Evolutionary conservation across 345 rosid species (phyloP).

Genomic region (Noccaea caerulescens): DNA sequence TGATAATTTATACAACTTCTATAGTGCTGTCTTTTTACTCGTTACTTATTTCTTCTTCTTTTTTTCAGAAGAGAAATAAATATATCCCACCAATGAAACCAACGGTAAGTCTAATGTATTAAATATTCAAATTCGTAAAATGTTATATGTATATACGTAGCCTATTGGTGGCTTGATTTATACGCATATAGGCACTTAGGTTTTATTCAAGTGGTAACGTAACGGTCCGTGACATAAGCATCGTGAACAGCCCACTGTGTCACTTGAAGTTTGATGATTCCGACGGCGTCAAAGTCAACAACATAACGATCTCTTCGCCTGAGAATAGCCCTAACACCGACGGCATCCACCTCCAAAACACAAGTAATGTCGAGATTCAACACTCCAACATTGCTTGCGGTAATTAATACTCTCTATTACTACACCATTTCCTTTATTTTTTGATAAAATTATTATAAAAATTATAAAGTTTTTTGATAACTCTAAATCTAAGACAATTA

Average conservation of each 20-base stretch:
- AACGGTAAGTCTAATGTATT: slow-evolving; percentile 54
- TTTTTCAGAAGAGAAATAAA: slow-evolving; percentile 57
- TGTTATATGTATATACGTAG: background rate
- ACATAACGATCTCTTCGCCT: slow-evolving; percentile 74
- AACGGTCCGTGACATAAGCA: slow-evolving; percentile 70
- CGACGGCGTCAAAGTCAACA: slow-evolving; percentile 57
- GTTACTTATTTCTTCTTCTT: background rate
- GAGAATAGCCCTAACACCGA: slow-evolving; percentile 80
- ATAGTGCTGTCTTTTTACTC: background rate
- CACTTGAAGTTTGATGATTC: slow-evolving; percentile 88
- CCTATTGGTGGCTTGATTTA: slow-evolving; percentile 5
- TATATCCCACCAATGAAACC: slow-evolving; percentile 72
- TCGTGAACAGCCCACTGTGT: slow-evolving; percentile 76
- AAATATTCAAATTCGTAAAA: background rate
- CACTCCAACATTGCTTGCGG: slow-evolving; percentile 76
- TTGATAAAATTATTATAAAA: too few relatives aligned
- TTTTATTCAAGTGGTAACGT: slow-evolving; percentile 73
- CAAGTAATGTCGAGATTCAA: slow-evolving; percentile 73
- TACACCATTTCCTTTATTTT: background rate
- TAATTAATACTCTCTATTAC: slow-evolving; percentile 34
- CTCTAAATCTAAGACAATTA: background rate
- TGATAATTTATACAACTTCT: background rate
- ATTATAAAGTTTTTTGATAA: background rate
- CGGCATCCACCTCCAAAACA: slow-evolving; percentile 88
- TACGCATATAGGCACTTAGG: slow-evolving; percentile 61